phyloP scores from a whole-genome alignment of 148 eudicot genomes.

The Rhododendron simsii region DNA sequence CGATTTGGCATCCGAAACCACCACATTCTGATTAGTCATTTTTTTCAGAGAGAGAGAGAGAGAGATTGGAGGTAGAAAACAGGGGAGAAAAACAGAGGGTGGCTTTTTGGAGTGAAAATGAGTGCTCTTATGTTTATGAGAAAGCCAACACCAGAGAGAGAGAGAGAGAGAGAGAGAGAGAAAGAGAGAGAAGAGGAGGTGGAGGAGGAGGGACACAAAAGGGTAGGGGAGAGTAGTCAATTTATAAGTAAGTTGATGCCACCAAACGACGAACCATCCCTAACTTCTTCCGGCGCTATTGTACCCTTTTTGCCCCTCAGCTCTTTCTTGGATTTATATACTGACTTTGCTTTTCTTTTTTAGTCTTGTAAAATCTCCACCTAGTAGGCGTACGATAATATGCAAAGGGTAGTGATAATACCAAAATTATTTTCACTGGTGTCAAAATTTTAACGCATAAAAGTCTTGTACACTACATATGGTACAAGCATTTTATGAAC shows the following conservation, averaged over 20 bases:
- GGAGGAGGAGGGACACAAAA: background rate
- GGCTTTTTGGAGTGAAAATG: background rate
- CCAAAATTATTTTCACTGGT: too few species aligned
- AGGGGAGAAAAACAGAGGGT: constrained; percentile 16
- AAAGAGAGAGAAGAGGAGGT: background rate
- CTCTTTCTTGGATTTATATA: constrained; percentile 5
- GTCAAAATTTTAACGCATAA: too few species aligned
- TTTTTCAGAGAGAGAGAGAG: background rate
- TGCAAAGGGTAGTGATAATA: too few species aligned
- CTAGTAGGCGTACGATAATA: too few species aligned
- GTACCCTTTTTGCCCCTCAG: background rate
- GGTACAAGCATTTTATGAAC: too few species aligned
- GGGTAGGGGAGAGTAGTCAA: background rate
- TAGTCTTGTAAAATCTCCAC: too few species aligned
- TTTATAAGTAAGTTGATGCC: background rate
- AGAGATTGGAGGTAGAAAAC: background rate
- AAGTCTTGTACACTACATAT: too few species aligned
- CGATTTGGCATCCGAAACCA: constrained; percentile 38
- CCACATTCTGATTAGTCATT: constrained; percentile 61
- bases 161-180: background rate
- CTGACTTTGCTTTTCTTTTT: background rate
- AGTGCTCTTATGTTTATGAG: background rate
- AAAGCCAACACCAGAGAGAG: background rate
- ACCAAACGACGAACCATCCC: constrained; percentile 32
- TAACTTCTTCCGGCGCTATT: constrained; percentile 23